A percentile compares a stretch with the other conserved stretches of the same genome.
These are phyloP conservation scores for Cytospora paraplurivora DNA, from an alignment of 2,329 filamentous ascomycete species.

Conservation along the genomic window DNA sequence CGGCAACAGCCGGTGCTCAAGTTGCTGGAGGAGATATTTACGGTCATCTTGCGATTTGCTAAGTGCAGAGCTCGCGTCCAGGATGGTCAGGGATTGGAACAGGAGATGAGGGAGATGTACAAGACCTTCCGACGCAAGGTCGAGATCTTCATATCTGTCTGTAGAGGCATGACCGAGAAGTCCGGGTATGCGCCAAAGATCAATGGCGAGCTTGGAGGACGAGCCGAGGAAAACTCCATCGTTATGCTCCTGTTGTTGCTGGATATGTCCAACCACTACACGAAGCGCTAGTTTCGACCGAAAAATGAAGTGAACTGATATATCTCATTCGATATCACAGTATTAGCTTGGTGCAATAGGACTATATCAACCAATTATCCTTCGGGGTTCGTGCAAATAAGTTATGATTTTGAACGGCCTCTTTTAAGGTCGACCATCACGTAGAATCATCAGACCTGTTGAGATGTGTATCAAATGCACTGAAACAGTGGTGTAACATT, in stretches of 20 bases:
- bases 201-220: constrained; percentile 32
- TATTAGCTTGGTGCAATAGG: neutral
- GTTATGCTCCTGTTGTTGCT: constrained; percentile 68
- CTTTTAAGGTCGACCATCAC: too few species aligned
- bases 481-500: too few species aligned
- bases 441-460: too few species aligned
- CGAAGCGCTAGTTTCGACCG: constrained; percentile 17
- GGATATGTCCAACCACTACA: constrained; percentile 71
- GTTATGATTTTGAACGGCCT: too few species aligned
- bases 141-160: constrained; percentile 73
- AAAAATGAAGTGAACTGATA: neutral
- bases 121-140: constrained; percentile 69
- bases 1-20: constrained; percentile 72
- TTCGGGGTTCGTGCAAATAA: too few species aligned
- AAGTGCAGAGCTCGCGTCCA: constrained; percentile 47
- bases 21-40: constrained; percentile 76
- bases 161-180: constrained; percentile 67
- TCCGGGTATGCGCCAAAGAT: constrained; percentile 46
- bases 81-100: constrained; percentile 37
- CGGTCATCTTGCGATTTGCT: constrained; percentile 71
- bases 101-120: constrained; percentile 55
- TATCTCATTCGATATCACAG: neutral
- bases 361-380: neutral
- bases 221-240: constrained; percentile 60
- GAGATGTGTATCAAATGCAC: too few species aligned